Conservation (phyloP, 805 yeast genomes). For the Pichia nanzhaoensis region DNA sequence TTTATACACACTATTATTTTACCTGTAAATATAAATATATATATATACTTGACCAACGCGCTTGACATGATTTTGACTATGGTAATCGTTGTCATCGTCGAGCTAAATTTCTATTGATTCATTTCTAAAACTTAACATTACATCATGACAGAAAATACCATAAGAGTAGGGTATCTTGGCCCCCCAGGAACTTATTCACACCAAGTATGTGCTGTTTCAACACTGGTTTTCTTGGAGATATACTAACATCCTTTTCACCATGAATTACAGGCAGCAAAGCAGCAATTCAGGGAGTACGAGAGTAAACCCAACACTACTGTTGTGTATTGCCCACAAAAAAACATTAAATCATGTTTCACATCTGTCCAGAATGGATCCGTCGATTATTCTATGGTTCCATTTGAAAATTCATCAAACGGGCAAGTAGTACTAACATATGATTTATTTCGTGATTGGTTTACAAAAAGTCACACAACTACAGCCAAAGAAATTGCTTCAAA, state of each 20-base stretch:
- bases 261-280: slow-evolving; percentile 43
- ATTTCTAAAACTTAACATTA: no score
- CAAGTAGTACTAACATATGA: slow-evolving; percentile 85
- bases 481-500: neutral
- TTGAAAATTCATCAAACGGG: slow-evolving; percentile 93
- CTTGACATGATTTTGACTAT: no score
- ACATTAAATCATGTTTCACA: slow-evolving; percentile 59
- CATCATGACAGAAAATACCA: neutral
- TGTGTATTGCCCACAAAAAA: slow-evolving; percentile 30
- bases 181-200: slow-evolving; percentile 93
- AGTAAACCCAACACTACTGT: slow-evolving; percentile 19
- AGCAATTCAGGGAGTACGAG: slow-evolving; percentile 29
- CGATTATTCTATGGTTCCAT: slow-evolving; percentile 77
- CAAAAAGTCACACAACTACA: slow-evolving; percentile 12
- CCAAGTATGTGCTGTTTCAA: slow-evolving; percentile 33
- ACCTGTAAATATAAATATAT: no score
- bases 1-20: neutral
- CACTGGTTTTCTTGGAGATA: neutral
- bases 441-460: slow-evolving; percentile 61
- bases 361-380: slow-evolving; percentile 38
- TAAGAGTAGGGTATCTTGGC: slow-evolving; percentile 70
- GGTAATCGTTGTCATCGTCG: no score
- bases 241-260: neutral
- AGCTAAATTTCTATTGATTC: no score
- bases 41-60: no score